Evolutionary conservation across 306 rosid species (phyloP), one percentile per base, ranked within the genome.

Genomic region (Fragaria ananassa): DNA sequence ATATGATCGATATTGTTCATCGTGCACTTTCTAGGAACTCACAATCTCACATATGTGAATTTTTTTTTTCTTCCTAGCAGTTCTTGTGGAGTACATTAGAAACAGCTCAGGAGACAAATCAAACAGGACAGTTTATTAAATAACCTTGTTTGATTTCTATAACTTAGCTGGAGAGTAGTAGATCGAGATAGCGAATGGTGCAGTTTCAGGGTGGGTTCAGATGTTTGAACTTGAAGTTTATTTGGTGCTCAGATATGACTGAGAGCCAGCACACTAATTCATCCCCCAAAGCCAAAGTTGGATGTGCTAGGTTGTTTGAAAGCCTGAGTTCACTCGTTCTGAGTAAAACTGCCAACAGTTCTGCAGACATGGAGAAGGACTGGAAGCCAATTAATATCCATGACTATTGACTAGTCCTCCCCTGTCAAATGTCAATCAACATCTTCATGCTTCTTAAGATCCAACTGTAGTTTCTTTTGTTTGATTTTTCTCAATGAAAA

Each of bases 201-300:
- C 39, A 37, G 79, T 14, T 21, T 57, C 14, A 34, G 72, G 50
- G 80, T 58, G 68, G 72, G 56, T 70, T 77, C 77, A 46, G 23
- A 79, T 79, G 70, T 66, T 35, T 56, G 63, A 75, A 50, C 17
- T 25, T 27, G 79, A 70, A 41, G 73, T 56, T 47, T 65, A 67
- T 31, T 61, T 14, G 46, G 19, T 44, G 41, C 46, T 75, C 70
- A 79, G 68, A 84, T 71, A 80, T 82, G 72, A 88, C 31, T 51
- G 80, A 53, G 37, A 81, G 86, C 76, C 90, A 84, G 91, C 88
- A 68, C 87, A 89, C 18, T 66, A 90, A 78, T 90, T 77, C 92
- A 87, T 87, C 92, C 90, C 92, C 93, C 76, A 74, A 71, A 79
- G 91, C 86, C 92, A 89, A 70, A 71, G 42, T 74, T 51, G 64